Evolutionary conservation across 1,284 basidiomycete species (phyloP).

Genomic region (Microbotryum silenes-acaulis): DNA sequence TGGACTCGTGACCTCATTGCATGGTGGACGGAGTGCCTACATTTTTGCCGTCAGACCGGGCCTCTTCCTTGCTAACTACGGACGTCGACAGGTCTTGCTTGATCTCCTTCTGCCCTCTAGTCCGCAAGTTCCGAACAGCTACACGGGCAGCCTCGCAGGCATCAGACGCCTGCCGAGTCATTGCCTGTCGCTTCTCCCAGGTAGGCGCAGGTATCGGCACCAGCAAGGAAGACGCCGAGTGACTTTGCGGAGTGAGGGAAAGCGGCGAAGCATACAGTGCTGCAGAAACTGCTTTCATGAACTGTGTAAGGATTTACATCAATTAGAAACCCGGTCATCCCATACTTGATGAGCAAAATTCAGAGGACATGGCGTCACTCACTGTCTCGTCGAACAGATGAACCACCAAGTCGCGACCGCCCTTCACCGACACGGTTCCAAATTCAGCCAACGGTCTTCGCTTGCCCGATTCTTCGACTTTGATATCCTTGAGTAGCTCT

Average conservation of each 20-base stretch:
- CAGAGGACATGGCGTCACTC: neutral
- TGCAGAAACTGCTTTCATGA: conserved; percentile 23
- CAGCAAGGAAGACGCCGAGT: conserved; percentile 13
- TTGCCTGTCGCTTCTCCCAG: conserved; percentile 21
- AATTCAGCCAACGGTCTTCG: conserved; percentile 24
- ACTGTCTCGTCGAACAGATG: conserved; percentile 29
- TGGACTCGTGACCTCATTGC: neutral
- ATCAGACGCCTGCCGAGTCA: conserved; percentile 29
- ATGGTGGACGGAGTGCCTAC: conserved; percentile 9
- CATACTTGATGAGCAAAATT: no score
- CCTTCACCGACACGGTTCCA: conserved; percentile 29
- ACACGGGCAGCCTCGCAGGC: conserved; percentile 35
- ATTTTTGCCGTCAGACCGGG: conserved; percentile 26
- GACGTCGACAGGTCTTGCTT: conserved; percentile 32
- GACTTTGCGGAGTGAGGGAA: conserved; percentile 22
- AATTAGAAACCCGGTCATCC: neutral
- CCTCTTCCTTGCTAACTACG: conserved; percentile 30
- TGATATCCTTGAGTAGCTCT: conserved; percentile 26
- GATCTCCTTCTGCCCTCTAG: conserved; percentile 35
- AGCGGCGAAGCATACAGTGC: conserved; percentile 29
- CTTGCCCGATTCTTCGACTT: conserved; percentile 22
- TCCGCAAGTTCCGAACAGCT: conserved; percentile 24
- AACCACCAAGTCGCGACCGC: conserved; percentile 27
- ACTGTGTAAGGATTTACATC: neutral
- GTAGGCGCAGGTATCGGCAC: conserved; percentile 25